These are phyloP conservation scores for Pleurostoma richardsiae DNA, from an alignment of 2,329 filamentous ascomycete genomes.

Conservation along the genomic window DNA sequence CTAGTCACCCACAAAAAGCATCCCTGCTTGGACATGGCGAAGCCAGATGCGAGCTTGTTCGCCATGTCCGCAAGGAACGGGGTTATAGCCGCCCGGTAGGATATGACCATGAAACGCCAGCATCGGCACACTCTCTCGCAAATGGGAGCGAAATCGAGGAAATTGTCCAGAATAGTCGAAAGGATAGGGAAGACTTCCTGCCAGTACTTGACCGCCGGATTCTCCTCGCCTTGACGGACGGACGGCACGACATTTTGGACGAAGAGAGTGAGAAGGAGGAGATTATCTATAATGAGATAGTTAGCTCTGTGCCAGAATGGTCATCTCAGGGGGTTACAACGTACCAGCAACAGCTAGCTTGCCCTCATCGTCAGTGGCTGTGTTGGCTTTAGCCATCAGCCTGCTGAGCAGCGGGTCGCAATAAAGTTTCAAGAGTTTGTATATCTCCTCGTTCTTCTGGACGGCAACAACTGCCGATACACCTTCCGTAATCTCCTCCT, in stretches of 20 bases:
- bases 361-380: conserved; percentile 74
- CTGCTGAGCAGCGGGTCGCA: conserved; percentile 85
- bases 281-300: conserved; percentile 58
- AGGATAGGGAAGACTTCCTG: conserved; percentile 88
- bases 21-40: conserved; percentile 80
- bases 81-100: conserved; percentile 83
- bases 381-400: conserved; percentile 81
- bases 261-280: conserved; percentile 90
- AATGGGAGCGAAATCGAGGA: conserved; percentile 80
- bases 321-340: conserved; percentile 9
- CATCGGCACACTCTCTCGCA: conserved; percentile 90
- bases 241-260: conserved; percentile 73
- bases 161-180: conserved; percentile 81
- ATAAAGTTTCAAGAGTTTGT: conserved; percentile 83
- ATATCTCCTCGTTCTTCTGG: conserved; percentile 75
- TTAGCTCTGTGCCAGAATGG: conserved; percentile 5
- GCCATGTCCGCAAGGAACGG: conserved; percentile 82
- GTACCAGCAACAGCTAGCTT: conserved; percentile 82
- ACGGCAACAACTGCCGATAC: conserved; percentile 88
- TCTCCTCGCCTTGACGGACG: conserved; percentile 65
- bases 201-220: conserved; percentile 95
- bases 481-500: conserved; percentile 94
- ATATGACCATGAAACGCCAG: conserved; percentile 96
- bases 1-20: conserved; percentile 99
- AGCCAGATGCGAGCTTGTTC: conserved; percentile 81